Evolutionary conservation across 2,329 filamentous ascomycete genomes (phyloP).

Genomic region (Phoma sp.): DNA sequence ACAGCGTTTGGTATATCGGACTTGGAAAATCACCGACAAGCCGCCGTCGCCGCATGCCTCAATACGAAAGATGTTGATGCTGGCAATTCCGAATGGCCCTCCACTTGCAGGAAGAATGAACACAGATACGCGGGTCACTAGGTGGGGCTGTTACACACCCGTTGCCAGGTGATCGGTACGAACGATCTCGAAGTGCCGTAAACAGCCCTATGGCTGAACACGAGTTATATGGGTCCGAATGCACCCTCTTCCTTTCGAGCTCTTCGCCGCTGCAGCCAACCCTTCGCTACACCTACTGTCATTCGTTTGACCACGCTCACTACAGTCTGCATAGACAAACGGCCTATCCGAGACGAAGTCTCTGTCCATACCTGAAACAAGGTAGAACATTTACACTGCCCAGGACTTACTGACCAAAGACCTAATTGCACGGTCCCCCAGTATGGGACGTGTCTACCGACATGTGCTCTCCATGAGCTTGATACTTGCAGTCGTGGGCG

Average conservation of each 20-base stretch:
- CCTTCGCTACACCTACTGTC: constrained; percentile 8
- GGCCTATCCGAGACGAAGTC: background rate
- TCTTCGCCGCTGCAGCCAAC: constrained; percentile 11
- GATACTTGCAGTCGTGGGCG: constrained; percentile 5
- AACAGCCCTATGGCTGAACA: background rate
- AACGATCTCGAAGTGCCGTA: background rate
- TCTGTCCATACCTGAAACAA: background rate
- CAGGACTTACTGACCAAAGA: constrained; percentile 1
- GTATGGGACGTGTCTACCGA: constrained; percentile 16
- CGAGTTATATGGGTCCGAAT: constrained; percentile 9
- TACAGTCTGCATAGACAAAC: constrained; percentile 5
- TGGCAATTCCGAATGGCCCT: background rate
- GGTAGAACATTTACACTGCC: background rate
- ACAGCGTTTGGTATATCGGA: background rate
- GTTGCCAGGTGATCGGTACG: constrained; percentile 3
- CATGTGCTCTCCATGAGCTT: constrained; percentile 17
- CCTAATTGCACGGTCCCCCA: background rate
- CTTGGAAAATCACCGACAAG: background rate
- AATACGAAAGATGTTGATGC: background rate
- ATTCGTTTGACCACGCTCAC: constrained; percentile 8
- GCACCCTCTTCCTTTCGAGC: background rate
- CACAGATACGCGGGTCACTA: background rate
- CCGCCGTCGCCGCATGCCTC: constrained; percentile 9
- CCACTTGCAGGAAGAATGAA: constrained; percentile 9
- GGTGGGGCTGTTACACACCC: background rate